Conservation (phyloP, 1,284 basidiomycete species). For the Kwoniella shivajii region DNA sequence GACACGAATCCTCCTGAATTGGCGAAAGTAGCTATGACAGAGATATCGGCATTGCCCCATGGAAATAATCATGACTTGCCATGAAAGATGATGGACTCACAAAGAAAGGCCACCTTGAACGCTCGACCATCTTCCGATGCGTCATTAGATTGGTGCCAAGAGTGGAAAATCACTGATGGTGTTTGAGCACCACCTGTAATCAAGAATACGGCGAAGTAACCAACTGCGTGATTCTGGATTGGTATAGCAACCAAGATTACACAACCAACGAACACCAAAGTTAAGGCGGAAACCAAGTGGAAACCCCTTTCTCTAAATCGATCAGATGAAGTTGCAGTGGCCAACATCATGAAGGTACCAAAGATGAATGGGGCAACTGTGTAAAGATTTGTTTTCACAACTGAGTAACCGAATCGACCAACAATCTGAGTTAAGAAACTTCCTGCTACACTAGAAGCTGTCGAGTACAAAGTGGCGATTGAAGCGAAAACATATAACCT, state of each 20-base stretch:
- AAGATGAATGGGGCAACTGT: conserved; percentile 34
- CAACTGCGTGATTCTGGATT: conserved; percentile 16
- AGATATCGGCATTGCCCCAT: no score
- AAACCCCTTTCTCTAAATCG: conserved; percentile 30
- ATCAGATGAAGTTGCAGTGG: conserved; percentile 28
- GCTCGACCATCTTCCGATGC: conserved; percentile 29
- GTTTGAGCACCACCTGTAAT: conserved; percentile 32
- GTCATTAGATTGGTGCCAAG: conserved; percentile 33
- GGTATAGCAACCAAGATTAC: conserved; percentile 28
- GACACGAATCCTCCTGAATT: conserved; percentile 30
- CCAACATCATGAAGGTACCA: conserved; percentile 23
- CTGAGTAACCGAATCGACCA: conserved; percentile 28
- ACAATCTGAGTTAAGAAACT: conserved; percentile 37
- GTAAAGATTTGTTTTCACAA: conserved; percentile 38
- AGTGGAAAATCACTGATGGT: conserved; percentile 30
- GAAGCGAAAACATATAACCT: conserved; percentile 27
- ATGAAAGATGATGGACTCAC: conserved; percentile 10
- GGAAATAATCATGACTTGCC: no score
- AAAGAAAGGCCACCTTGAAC: conserved; percentile 27
- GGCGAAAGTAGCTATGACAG: conserved; percentile 18
- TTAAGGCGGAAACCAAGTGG: conserved; percentile 24
- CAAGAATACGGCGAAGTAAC: conserved; percentile 34
- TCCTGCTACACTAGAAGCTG: conserved; percentile 23
- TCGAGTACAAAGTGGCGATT: conserved; percentile 25
- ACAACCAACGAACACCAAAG: conserved; percentile 25